These are phyloP conservation scores for Tulasnella sp. DNA, from an alignment of 768 basidiomycete genomes.

Conservation along the genomic window DNA sequence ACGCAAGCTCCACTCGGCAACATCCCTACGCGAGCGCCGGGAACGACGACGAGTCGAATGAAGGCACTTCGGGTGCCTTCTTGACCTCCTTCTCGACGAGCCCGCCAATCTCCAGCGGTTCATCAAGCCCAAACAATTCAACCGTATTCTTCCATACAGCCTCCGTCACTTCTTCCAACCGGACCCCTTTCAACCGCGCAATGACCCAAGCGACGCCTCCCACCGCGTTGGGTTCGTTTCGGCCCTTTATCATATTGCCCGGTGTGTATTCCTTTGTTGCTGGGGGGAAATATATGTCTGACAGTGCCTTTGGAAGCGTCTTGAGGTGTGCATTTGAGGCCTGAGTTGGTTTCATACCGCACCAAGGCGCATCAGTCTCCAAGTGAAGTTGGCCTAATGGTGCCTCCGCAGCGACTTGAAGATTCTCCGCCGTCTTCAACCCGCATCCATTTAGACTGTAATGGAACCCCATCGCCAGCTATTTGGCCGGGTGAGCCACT, in stretches of 20 bases:
- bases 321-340: constrained; percentile 43
- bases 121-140: constrained; percentile 42
- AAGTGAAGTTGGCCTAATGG: constrained; percentile 49
- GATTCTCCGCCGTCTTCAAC: constrained; percentile 56
- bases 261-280: constrained; percentile 44
- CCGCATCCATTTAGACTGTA: constrained; percentile 66
- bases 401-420: constrained; percentile 43
- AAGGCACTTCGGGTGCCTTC: not conserved
- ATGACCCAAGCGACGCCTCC: constrained; percentile 67
- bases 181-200: constrained; percentile 31
- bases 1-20: not conserved
- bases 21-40: not conserved
- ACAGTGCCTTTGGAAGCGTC: constrained; percentile 36
- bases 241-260: constrained; percentile 57
- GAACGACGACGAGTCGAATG: not conserved
- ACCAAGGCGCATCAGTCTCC: constrained; percentile 71
- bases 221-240: constrained; percentile 58
- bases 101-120: constrained; percentile 18
- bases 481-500: constrained; percentile 43
- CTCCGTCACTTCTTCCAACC: constrained; percentile 44
- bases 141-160: constrained; percentile 53
- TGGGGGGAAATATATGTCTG: constrained; percentile 39
- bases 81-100: no score
- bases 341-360: constrained; percentile 53
- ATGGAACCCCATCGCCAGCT: constrained; percentile 66